Evolutionary conservation across 495 filamentous ascomycete species (phyloP), one percentile per base, ranked within the genome.

Genomic region (Lindgomyces ingoldianus): DNA sequence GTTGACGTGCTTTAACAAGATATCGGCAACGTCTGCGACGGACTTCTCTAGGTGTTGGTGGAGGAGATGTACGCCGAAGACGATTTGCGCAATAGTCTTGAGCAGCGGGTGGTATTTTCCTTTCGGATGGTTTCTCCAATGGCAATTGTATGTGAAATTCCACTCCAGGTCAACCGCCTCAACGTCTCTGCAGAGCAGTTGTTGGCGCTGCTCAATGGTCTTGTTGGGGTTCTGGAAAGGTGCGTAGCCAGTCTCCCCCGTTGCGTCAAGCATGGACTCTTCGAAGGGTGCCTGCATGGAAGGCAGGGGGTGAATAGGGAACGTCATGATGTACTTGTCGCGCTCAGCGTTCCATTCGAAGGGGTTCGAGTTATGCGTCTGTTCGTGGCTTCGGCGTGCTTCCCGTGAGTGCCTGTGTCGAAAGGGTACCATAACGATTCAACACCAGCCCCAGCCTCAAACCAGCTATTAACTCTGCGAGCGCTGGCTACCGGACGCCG

Each of bases 281-380:
- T 93, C 89, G 71, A 98, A 97, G 49, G 94, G 90, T 50, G 85
- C 89, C 71, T 97, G 94, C 81, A 98, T 89, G 52, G 85, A 84
- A 16, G 86, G 75, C 57, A 98, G 89, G 1, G 94, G 94, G 75
- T 96, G 91, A 18, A 79, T 73, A 9, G 89, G 89, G 12, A 73
- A 60, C 14, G 66, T 68, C 41, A 68, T 65, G 52, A 63, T 68
- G 53, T 45, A 59, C 46, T 59, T 50, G 59, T 63, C 65, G 51
- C 59, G 65, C 36, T 66, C 47, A 44, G 6, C 62, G 36, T 67
- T 26, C 64, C 64, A 67, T 60, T 62, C 65, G 59, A 62, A 58
- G 2, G 65, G 29, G 30, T 57, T 53, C 19, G 51, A 21, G 27
- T 61, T 26, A 41, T n/a, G 24, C 24, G 18, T 6, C 12, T 56